phyloP scores from a whole-genome alignment of 192 early-diverging fungal species.

The Coemansia sp. region DNA sequence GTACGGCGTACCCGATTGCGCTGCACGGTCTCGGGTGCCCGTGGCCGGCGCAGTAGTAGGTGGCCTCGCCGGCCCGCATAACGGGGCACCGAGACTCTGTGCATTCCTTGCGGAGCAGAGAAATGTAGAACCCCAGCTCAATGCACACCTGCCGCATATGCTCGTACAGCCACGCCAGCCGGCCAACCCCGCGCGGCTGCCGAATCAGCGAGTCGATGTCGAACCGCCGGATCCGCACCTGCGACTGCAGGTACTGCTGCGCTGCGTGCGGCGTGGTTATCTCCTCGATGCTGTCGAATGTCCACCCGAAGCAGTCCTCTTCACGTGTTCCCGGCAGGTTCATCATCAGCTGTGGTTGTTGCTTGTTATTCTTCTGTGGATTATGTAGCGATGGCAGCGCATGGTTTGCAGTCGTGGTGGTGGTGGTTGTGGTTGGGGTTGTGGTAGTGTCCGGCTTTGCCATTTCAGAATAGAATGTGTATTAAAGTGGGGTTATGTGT shows the following conservation, averaged over 20 bases:
- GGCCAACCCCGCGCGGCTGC: slow-evolving; percentile 64
- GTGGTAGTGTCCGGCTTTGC: too few relatives aligned
- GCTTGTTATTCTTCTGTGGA: background rate
- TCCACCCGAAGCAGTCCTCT: slow-evolving; percentile 48
- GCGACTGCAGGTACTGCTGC: slow-evolving; percentile 79
- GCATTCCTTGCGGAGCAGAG: slow-evolving; percentile 74
- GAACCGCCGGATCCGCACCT: slow-evolving; percentile 65
- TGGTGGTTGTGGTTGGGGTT: too few relatives aligned
- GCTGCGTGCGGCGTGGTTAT: slow-evolving; percentile 72
- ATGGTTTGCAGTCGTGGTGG: too few relatives aligned
- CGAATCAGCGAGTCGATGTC: slow-evolving; percentile 63
- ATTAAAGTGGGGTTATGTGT: too few relatives aligned
- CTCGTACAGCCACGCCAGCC: slow-evolving; percentile 83
- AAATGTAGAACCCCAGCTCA: slow-evolving; percentile 78
- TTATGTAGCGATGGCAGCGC: background rate
- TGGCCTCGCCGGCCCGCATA: slow-evolving; percentile 92
- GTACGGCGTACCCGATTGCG: slow-evolving; percentile 91
- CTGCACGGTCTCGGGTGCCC: slow-evolving; percentile 72
- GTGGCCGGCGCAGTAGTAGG: slow-evolving; percentile 93
- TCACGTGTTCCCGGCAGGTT: slow-evolving; percentile 38
- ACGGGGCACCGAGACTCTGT: slow-evolving; percentile 76
- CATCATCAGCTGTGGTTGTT: slow-evolving; percentile 2
- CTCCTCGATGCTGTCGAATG: slow-evolving; percentile 44
- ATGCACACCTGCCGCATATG: slow-evolving; percentile 88
- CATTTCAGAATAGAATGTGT: too few relatives aligned